Base-by-base conservation (phyloP, 139 green algal genomes). In the Edaphochlamys debaryana region DNA sequence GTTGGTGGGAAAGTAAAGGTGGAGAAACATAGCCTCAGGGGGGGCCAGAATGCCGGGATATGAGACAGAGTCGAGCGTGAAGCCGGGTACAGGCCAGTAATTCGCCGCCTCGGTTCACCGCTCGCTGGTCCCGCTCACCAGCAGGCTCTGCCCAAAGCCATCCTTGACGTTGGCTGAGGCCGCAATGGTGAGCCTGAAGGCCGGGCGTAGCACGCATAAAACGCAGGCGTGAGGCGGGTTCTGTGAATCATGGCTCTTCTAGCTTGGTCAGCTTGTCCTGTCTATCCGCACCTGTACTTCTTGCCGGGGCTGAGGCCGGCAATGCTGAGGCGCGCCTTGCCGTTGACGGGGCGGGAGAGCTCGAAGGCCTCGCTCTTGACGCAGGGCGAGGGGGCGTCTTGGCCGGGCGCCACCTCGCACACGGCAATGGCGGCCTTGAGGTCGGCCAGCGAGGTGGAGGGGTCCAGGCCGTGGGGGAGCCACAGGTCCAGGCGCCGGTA, bases 401-500 rank as follows among this genome's bases (percentile, higher is more conserved):
- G 36, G 25, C 45, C 42, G 40, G 38, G 68, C 29, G 38, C 8
- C 30, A 87, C 13, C 40, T 54, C 52, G 64, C 85, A 89, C 0
- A 92, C 52, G 22, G 54, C 56, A 63, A 89, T 58, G 27, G 38
- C n/a, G 1, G 66, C 34, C 15, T 30, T 58, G 11, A 92, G n/a
- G 4, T 42, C 30, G 6, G 42, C 41, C n/a, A 74, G 13, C 41
- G 66, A 29, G 11, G 64, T 83, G 64, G 38, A 36, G 23, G 45
- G n/a, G 2, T 29, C 45, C 32, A 92, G 77, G 37, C 87, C 89
- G 71, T 92, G 89, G 1, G 86, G 89, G n/a, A 92, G 79, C 77
- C 81, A 89, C 48, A 92, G 30, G 62, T 90, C 74, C 60, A 90
- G 77, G 5, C 85, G 80, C 20, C 86, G 86, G 37, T 54, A 86